Base-by-base conservation (phyloP, 768 basidiomycete genomes). In the Leccinum incarnatum region DNA sequence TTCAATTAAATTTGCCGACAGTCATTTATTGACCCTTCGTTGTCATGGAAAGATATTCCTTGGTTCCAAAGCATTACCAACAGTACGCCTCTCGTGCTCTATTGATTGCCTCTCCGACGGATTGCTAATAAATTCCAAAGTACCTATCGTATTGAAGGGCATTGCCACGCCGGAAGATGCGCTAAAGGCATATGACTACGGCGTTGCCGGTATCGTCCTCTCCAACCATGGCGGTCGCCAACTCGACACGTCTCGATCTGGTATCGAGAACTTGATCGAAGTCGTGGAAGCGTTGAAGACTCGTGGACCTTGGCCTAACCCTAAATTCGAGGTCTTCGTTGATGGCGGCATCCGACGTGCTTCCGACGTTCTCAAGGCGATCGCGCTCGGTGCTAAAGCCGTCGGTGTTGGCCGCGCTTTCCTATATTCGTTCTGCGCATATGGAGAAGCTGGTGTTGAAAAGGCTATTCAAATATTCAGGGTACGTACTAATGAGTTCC, bases 1-100 rank as follows among this genome's bases (percentile, higher is more conserved):
- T 37, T n/a, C 1, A 55, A 34, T 57, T 83, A 17, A 32, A 29
- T 29, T 37, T 50, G 5, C 12, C 10, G 42, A 29, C 15, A 93
- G 84, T 88, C 91, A 1, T 99, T 99, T 74, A 98, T 98, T 63
- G 97, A 99, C 69, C 94, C 96, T 0, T 82, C 87, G 2, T 75
- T 98, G 58, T 81, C 82, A 57, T 98, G 96, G 96, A 61, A 71
- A 11, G 83, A 85, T 60, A 71, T 84, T 56, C 65, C 67, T 8
- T 83, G 90, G 81, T 90, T 95, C 75, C 86, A 84, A 72, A 81
- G 78, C 59, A 90, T 93, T 59, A 93, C 91, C 1, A 83, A 81
- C 53, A 91, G 87, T 74, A 59, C 51, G 66, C 53, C 50, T 3
- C 47, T 29, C 55, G 50, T 36, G 32, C 70, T 36, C 50, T 8